Evolutionary conservation across 805 yeast species (phyloP).

Genomic region (Grigorovia humatica): DNA sequence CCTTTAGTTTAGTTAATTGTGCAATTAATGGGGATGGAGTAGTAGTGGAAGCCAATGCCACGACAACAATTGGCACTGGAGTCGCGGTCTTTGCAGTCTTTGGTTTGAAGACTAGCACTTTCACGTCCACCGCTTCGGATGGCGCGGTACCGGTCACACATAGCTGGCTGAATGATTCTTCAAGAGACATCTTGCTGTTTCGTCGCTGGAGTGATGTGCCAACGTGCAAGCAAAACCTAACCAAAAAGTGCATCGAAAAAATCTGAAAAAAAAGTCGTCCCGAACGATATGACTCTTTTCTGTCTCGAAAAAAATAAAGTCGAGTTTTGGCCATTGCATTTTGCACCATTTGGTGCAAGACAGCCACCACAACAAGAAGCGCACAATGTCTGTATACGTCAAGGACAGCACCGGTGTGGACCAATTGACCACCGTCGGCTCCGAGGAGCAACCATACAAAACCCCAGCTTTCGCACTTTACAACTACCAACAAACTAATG

Average conservation of each 20-base stretch:
- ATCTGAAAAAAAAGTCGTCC: not conserved
- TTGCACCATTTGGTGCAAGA: not conserved
- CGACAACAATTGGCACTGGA: constrained; percentile 70
- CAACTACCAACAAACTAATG: constrained; percentile 28
- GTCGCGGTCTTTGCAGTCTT: constrained; percentile 75
- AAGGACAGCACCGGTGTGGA: constrained; percentile 69
- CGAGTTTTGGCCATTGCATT: not conserved
- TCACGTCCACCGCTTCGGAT: constrained; percentile 47
- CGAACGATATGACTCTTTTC: not conserved
- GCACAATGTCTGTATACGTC: constrained; percentile 43
- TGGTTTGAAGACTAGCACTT: constrained; percentile 81
- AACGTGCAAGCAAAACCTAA: not conserved
- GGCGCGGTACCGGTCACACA: constrained; percentile 43
- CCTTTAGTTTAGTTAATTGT: constrained; percentile 58
- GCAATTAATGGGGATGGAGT: constrained; percentile 64
- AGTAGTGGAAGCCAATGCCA: constrained; percentile 60
- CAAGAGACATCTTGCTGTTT: constrained; percentile 29
- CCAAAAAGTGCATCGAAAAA: not conserved
- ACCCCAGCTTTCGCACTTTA: constrained; percentile 72
- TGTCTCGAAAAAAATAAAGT: not conserved
- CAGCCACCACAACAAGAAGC: not conserved
- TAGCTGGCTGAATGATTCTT: constrained; percentile 55
- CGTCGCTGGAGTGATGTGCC: not conserved
- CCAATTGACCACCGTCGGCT: constrained; percentile 45
- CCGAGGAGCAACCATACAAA: constrained; percentile 61